Evolutionary conservation across 2,329 filamentous ascomycete genomes (phyloP), one percentile per base, ranked within the genome.

Genomic region (Pyrenochaeta sp.): DNA sequence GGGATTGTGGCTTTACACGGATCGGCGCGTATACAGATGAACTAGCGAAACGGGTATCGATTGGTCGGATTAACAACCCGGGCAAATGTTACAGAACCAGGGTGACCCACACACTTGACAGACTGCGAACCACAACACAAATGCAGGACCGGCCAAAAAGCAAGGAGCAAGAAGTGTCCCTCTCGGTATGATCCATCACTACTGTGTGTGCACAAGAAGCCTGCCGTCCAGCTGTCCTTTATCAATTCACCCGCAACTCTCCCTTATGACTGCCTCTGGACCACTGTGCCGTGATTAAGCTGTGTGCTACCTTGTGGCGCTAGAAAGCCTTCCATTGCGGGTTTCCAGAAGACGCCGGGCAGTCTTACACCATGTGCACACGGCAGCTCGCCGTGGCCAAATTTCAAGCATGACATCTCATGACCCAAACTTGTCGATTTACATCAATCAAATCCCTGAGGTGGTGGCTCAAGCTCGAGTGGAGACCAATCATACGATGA

Each of bases 261-360:
- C 42, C 45, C 51, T 55, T 30, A 41, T 30, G 18, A 27, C 29
- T 15, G 29, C 11, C 10, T 39, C 48, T 18, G 15, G 29, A 31
- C 36, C 46, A 43, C 21, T 47, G 21, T 30, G 44, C 29, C 43
- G 30, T 15, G 33, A 15, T 42, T 42, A 9, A 29, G 23, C 18
- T 29, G 11, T 48, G 33, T 21, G 18, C 15, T 36, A 35, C 30
- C 10, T 39, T 31, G 18, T 29, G 21, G 33, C 39, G 37, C 20
- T 11, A 41, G 35, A 30, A 45, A n/a, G 17, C 31, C 51, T 59
- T 60, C 52, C 36, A 51, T 44, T 36, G 45, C 54, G 50, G 47
- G 20, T 45, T 62, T 65, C 55, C 43, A 55, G 56, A 62, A 60
- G 44, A 17, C 43, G 45, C 46, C 21, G 33, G 43, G 32, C 20